Conservation (phyloP, 2,329 filamentous ascomycete genomes). For the Aureobasidium sp. region DNA sequence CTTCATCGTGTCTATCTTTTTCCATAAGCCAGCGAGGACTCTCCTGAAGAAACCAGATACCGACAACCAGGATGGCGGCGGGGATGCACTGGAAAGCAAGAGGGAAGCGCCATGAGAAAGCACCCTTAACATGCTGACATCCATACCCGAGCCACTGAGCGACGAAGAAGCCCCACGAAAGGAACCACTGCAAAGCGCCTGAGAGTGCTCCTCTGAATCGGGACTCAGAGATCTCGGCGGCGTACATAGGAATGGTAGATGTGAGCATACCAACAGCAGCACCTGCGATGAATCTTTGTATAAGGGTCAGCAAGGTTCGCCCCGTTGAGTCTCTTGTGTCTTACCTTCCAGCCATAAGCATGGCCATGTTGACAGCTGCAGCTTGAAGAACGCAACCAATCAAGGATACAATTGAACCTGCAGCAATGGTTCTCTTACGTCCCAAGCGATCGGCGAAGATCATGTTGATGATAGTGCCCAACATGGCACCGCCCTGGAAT, state of each 20-base stretch:
- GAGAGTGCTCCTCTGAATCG: slow-evolving; percentile 27
- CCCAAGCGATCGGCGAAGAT: slow-evolving; percentile 20
- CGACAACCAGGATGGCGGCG: slow-evolving; percentile 28
- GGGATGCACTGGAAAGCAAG: slow-evolving; percentile 35
- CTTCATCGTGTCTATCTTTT: slow-evolving; percentile 22
- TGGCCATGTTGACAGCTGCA: slow-evolving; percentile 23
- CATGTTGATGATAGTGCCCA: slow-evolving; percentile 20
- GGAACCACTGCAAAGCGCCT: slow-evolving; percentile 30
- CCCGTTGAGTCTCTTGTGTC: no score
- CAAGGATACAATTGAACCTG: slow-evolving; percentile 17
- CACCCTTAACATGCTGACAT: slow-evolving; percentile 24
- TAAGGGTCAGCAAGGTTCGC: background rate
- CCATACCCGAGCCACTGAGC: slow-evolving; percentile 36
- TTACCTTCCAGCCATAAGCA: slow-evolving; percentile 25
- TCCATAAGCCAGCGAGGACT: slow-evolving; percentile 24
- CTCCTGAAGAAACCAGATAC: slow-evolving; percentile 27
- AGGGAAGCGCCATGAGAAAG: slow-evolving; percentile 25
- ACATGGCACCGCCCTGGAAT: slow-evolving; percentile 32
- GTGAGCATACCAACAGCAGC: slow-evolving; percentile 26
- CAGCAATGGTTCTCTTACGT: slow-evolving; percentile 21
- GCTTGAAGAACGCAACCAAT: slow-evolving; percentile 24
- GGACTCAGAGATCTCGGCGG: slow-evolving; percentile 29
- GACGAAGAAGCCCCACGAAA: slow-evolving; percentile 33
- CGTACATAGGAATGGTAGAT: slow-evolving; percentile 27
- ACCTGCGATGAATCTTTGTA: slow-evolving; percentile 24